A percentile compares a stretch with the other conserved stretches of the same genome.
Conservation (phyloP, 495 filamentous ascomycete species). For the Aspergillus cristatus region DNA sequence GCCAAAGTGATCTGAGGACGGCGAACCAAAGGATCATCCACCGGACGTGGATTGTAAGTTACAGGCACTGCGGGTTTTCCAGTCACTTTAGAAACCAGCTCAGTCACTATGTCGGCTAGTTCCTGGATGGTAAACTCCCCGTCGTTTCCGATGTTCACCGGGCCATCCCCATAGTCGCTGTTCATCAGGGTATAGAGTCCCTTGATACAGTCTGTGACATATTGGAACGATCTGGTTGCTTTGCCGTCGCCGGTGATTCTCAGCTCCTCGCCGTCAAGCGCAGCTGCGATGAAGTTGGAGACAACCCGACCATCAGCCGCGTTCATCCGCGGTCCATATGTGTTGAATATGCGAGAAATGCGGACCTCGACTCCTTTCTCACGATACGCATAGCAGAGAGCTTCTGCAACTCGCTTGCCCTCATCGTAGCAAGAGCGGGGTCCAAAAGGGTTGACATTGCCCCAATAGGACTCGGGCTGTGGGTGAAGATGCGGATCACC, state of each 20-base stretch:
- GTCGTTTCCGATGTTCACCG: constrained; percentile 17
- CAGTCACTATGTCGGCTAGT: constrained; percentile 8
- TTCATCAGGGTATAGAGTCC: constrained; percentile 13
- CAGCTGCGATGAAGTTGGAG: constrained; percentile 10
- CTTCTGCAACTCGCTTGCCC: constrained; percentile 12
- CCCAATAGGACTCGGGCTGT: constrained; percentile 14
- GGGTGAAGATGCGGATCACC: constrained; percentile 12
- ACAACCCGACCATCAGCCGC: constrained; percentile 11
- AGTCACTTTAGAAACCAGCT: constrained; percentile 6
- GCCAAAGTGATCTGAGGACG: constrained; percentile 9
- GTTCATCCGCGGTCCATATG: constrained; percentile 12
- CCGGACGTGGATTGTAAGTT: constrained; percentile 1
- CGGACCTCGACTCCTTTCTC: constrained; percentile 8
- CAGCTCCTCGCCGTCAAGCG: constrained; percentile 3
- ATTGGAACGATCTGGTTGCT: constrained; percentile 14
- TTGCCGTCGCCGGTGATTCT: constrained; percentile 11
- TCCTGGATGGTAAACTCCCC: constrained; percentile 9
- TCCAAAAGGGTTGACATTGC: constrained; percentile 14
- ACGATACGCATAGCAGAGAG: constrained; percentile 12
- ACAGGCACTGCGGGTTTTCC: constrained; percentile 1
- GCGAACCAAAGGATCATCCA: constrained; percentile 8
- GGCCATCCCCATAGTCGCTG: constrained; percentile 4
- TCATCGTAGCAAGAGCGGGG: constrained; percentile 15
- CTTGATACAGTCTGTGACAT: constrained; percentile 10
- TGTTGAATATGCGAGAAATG: constrained; percentile 16